Percentiles rank a stretch among this genome's conserved stretches.
Evolutionary conservation across 345 rosid species (phyloP).

Genomic region (Excoecaria agallocha): DNA sequence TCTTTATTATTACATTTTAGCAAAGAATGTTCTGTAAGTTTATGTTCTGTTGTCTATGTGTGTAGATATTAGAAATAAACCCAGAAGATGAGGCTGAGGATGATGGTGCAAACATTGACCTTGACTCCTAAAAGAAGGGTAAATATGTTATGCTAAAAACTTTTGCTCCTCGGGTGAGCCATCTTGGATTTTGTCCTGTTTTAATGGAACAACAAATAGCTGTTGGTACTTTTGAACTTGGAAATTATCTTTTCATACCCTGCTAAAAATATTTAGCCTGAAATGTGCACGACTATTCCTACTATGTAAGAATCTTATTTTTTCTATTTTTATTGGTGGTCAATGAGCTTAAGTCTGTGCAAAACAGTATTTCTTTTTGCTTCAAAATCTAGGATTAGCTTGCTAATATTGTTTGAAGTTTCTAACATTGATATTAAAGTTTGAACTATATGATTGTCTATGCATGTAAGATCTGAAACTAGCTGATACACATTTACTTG

Average conservation of each 20-base stretch:
- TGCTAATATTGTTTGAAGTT: neutral
- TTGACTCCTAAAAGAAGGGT: conserved; percentile 96
- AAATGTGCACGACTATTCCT: neutral
- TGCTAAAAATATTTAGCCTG: neutral
- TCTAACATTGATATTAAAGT: neutral
- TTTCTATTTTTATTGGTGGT: neutral
- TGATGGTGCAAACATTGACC: conserved; percentile 99
- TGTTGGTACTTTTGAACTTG: neutral
- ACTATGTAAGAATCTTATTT: neutral
- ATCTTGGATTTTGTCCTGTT: neutral
- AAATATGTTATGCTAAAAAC: conserved; percentile 97
- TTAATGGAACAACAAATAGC: neutral
- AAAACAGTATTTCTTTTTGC: neutral
- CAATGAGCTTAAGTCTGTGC: neutral
- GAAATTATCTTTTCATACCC: neutral
- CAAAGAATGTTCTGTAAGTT: neutral
- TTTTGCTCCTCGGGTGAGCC: conserved; percentile 84
- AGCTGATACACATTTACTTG: neutral
- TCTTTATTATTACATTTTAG: too few relatives aligned
- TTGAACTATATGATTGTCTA: neutral
- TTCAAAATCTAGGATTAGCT: neutral
- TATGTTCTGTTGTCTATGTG: neutral
- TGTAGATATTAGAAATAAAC: conserved; percentile 90
- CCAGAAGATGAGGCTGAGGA: conserved; percentile 98
- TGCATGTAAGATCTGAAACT: neutral